Evolutionary conservation across 345 rosid species (phyloP), one percentile per base, ranked within the genome.

Genomic region (Toxicodendron radicans): DNA sequence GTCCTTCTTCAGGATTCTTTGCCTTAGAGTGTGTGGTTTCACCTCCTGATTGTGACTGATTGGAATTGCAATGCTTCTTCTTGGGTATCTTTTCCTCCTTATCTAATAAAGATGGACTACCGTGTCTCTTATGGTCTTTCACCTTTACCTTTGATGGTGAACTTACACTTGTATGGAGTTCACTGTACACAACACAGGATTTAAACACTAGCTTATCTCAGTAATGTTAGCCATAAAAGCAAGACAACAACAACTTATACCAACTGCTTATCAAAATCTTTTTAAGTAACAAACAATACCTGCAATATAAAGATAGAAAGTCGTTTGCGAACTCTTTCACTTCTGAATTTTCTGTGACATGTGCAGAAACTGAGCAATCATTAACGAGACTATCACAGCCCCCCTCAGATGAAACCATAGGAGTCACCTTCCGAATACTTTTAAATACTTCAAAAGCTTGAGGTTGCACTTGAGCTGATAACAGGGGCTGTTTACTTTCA

Each of bases 291-390:
- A 38, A 58, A 35, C 69, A 68, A 71, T 92, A 95, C 99, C 99
- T 82, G 80, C 97, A 92, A 82, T 92, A 92, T 81, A 95, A 77
- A 77, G 99, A 92, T 89, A 95, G 83, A 82, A 91, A 95, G 71
- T 87, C 87, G 73, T 84, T 80, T 63, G 97, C 87, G 86, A 95
- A 91, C 79, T 88, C 88, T 70, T 84, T 83, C 67, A 95, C 78
- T 66, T 95, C 94, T 64, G 78, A 71, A 75, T 77, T 87, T 76
- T 79, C 80, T 20, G 59, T 78, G 58, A 76, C 75, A 58, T 57
- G 75, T 68, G 70, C 84, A 62, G 79, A 71, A 69, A 62, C 72
- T 2, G 73, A 66, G 74, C 46, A 57, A 57, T 68, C 85, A 41
- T 79, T 74, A 18, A 24, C 64, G 64, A 73, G 79, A 79, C 68